phyloP scores from a whole-genome alignment of 208 protist genomes.

The Phytomonas sp. region DNA sequence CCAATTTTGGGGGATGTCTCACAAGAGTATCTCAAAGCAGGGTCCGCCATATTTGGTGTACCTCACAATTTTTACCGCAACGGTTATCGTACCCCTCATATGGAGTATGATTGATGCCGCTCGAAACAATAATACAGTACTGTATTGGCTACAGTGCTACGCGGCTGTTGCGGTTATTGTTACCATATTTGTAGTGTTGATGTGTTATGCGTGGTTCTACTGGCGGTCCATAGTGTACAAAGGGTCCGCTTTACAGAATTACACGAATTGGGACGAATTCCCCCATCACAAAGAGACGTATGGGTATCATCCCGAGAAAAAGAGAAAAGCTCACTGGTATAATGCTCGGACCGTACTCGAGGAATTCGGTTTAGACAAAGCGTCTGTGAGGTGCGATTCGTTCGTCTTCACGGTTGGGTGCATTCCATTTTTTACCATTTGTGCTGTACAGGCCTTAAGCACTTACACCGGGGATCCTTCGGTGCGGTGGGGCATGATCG shows the following conservation, averaged over 20 bases:
- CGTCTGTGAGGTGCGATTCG: conserved; percentile 58
- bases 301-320: conserved; percentile 29
- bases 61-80: conserved; percentile 52
- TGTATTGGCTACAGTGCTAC: conserved; percentile 64
- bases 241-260: conserved; percentile 27
- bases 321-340: conserved; percentile 78
- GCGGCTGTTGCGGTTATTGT: conserved; percentile 58
- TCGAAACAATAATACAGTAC: conserved; percentile 40
- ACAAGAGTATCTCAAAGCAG: conserved; percentile 35
- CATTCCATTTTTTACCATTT: conserved; percentile 70
- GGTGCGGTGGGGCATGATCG: conserved; percentile 52
- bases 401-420: conserved; percentile 71
- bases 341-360: conserved; percentile 70
- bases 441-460: conserved; percentile 43
- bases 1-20: conserved; percentile 72
- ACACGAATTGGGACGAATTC: conserved; percentile 57
- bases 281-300: conserved; percentile 40
- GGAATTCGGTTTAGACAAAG: conserved; percentile 78
- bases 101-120: conserved; percentile 62
- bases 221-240: conserved; percentile 59
- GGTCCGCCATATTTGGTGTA: conserved; percentile 72
- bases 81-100: conserved; percentile 58
- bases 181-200: conserved; percentile 34
- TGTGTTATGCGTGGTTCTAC: conserved; percentile 84
- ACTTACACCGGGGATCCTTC: conserved; percentile 40